Evolutionary conservation across 306 rosid genomes (phyloP).

Genomic region (Rosa chinensis): DNA sequence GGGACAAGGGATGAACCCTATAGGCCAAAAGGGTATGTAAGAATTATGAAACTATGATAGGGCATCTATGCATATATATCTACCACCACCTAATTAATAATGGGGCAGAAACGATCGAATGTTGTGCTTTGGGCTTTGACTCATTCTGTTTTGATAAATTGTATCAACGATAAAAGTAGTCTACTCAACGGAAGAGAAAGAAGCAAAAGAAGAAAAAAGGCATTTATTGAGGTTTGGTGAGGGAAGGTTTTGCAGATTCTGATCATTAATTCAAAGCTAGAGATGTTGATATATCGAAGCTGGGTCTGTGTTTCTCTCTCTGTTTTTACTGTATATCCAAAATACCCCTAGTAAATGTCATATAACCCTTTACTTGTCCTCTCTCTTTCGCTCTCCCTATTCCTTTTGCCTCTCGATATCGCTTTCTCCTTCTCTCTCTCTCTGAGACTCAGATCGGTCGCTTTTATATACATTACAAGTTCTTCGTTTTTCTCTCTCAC

Average conservation of each 20-base stretch:
- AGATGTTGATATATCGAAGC: conserved; percentile 62
- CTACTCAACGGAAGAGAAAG: not conserved
- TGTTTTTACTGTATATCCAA: conserved; percentile 53
- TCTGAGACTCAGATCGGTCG: conserved; percentile 12
- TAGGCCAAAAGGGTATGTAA: conserved; percentile 7
- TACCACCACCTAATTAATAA: not conserved
- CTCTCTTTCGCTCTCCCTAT: conserved; percentile 30
- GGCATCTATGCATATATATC: not conserved
- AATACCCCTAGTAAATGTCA: conserved; percentile 63
- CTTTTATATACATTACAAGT: conserved; percentile 29
- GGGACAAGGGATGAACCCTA: not conserved
- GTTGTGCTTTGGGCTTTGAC: conserved; percentile 15
- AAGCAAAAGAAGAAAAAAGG: not conserved
- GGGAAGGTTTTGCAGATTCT: conserved; percentile 23
- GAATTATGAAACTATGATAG: not conserved
- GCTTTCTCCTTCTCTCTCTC: not conserved
- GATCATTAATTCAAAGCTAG: conserved; percentile 17
- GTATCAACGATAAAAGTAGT: not conserved
- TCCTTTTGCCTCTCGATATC: conserved; percentile 46
- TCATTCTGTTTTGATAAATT: conserved; percentile 27
- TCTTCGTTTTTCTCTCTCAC: conserved; percentile 9
- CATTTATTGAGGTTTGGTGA: conserved; percentile 81
- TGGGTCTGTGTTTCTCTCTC: conserved; percentile 8
- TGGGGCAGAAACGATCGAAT: not conserved
- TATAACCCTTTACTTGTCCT: conserved; percentile 30